A percentile compares a stretch with the other conserved stretches of the same genome.
Evolutionary conservation across 768 basidiomycete species (phyloP).

Genomic region (Agaricus subrufescens): DNA sequence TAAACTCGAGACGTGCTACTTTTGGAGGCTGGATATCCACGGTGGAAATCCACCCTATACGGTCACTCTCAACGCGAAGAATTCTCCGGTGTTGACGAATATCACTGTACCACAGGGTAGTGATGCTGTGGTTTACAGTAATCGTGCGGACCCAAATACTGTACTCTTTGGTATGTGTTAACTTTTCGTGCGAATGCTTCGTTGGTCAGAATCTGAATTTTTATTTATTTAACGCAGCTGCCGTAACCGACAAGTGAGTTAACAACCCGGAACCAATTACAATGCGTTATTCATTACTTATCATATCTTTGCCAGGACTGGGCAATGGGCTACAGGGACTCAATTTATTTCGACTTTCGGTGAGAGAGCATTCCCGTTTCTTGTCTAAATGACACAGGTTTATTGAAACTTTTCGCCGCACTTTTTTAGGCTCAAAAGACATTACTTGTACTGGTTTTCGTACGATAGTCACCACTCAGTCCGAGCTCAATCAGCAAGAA

Average conservation of each 20-base stretch:
- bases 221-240: slow-evolving; percentile 20
- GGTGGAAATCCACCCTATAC: too few species aligned
- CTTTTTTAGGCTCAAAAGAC: slow-evolving; percentile 22
- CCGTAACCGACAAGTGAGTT: slow-evolving; percentile 40
- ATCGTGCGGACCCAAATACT: slow-evolving; percentile 31
- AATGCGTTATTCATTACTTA: neutral
- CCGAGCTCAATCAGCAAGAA: slow-evolving; percentile 10
- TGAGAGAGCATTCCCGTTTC: neutral
- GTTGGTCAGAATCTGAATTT: slow-evolving; percentile 1
- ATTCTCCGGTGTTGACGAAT: slow-evolving; percentile 31
- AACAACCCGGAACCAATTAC: neutral
- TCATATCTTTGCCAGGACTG: slow-evolving; percentile 24
- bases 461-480: slow-evolving; percentile 19
- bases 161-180: slow-evolving; percentile 34
- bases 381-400: neutral
- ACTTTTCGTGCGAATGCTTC: neutral
- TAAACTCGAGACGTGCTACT: too few species aligned
- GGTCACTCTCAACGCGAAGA: too few species aligned
- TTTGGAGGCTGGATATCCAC: too few species aligned
- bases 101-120: slow-evolving; percentile 32
- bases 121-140: slow-evolving; percentile 37
- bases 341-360: slow-evolving; percentile 25
- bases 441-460: slow-evolving; percentile 23
- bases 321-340: slow-evolving; percentile 32
- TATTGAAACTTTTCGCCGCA: neutral